phyloP scores from a whole-genome alignment of 2,329 filamentous ascomycete species.

The Exophiala mesophila region DNA sequence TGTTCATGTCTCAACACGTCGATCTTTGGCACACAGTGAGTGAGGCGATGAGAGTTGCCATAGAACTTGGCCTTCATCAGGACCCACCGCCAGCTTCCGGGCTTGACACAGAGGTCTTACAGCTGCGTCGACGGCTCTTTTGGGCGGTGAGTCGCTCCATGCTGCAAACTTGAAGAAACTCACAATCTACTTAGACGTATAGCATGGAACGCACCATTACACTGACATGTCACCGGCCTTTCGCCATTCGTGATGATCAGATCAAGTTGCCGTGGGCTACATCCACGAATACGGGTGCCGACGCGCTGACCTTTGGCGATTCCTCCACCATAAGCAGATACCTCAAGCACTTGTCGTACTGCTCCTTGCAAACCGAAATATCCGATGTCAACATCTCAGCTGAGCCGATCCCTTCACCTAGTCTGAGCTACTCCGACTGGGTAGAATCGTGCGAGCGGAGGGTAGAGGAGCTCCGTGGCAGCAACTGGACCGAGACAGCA shows the following conservation, averaged over 20 bases:
- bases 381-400: not conserved
- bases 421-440: not conserved
- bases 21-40: not conserved
- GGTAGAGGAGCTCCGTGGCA: not conserved
- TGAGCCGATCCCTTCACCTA: not conserved
- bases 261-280: not conserved
- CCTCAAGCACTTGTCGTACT: not conserved
- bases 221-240: not conserved
- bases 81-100: not conserved
- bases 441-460: not conserved
- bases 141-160: not conserved
- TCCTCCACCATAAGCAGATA: not conserved
- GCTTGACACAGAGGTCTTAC: not conserved
- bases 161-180: too few species aligned
- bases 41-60: not conserved
- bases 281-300: not conserved
- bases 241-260: not conserved
- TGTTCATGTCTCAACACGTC: not conserved
- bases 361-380: not conserved
- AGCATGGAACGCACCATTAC: not conserved
- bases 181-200: too few species aligned
- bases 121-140: not conserved
- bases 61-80: not conserved
- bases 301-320: not conserved
- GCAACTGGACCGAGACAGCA: not conserved